Evolutionary conservation across 495 filamentous ascomycete genomes (phyloP), one percentile per base, ranked within the genome.

Genomic region (Lasiosphaeriaceae sp.): DNA sequence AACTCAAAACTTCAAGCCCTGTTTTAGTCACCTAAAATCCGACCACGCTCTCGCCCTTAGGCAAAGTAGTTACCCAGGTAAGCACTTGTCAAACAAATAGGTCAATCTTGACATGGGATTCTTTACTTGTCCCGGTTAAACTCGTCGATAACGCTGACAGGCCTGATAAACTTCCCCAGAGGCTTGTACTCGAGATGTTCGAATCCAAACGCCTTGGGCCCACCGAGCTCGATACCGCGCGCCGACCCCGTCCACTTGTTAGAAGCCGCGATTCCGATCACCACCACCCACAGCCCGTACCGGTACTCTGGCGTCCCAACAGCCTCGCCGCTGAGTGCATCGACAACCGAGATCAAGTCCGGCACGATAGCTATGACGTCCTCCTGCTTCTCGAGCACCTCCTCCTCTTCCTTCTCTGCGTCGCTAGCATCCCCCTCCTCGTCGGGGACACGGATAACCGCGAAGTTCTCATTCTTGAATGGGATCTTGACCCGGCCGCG

Each of bases 401-500:
- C 31, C 0, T 49, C 16, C 3, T 49, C 49, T 17, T 61, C 58
- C 1, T 23, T 26, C 2, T 52, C 19, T 3, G 47, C 44, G 20
- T 44, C 44, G 20, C 17, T 17, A 8, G 14, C n/a, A 44, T 54
- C 41, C n/a, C 47, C 56, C 2, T 24, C 51, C 7, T 23, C 11
- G 2, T 51, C 31, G 8, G 65, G 47, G 47, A 73, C 58, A 70
- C 71, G 55, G 45, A 75, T 74, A 5, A 80, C 83, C 16, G 78
- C 73, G 17, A 85, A 81, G 61, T 86, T 87, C 62, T 87, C 84
- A 63, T 86, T 86, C 70, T 85, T 84, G 68, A 86, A 85, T 1
- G 83, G 82, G 37, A 86, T 80, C 48, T 80, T 80, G 47, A 85
- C 62, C 23, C 58, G 67, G 6, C 76, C 73, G 23, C 58, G 55